A percentile compares a stretch with the other conserved stretches of the same genome.
These are phyloP conservation scores for Metarhizium rileyi DNA, from an alignment of 2,329 filamentous ascomycete genomes.

Conservation along the genomic window DNA sequence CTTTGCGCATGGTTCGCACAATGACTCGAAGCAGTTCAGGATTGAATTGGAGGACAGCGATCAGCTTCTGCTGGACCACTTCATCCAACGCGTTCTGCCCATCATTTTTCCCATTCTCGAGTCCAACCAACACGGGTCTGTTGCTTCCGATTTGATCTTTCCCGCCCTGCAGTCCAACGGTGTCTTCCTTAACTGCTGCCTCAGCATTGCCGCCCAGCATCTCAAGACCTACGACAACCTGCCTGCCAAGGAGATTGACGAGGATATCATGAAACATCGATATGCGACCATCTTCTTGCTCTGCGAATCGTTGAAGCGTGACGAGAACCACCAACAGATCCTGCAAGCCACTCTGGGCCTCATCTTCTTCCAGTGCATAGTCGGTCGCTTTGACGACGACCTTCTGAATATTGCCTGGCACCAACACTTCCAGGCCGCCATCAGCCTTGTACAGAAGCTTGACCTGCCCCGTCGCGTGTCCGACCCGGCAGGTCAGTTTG, in stretches of 20 bases:
- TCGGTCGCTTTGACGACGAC: constrained; percentile 74
- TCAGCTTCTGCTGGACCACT: constrained; percentile 79
- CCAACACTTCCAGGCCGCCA: constrained; percentile 89
- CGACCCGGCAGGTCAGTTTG: constrained; percentile 39
- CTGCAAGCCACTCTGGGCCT: constrained; percentile 87
- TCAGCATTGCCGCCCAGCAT: constrained; percentile 88
- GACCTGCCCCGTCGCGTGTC: constrained; percentile 63
- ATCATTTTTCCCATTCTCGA: constrained; percentile 89
- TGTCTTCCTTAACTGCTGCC: constrained; percentile 88
- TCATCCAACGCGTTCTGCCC: constrained; percentile 77
- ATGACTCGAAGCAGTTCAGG: constrained; percentile 55
- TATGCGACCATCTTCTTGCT: constrained; percentile 80
- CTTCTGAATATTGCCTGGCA: constrained; percentile 93
- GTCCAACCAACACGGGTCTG: constrained; percentile 75
- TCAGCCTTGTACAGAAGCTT: constrained; percentile 75
- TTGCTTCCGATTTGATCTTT: constrained; percentile 72
- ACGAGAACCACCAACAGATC: constrained; percentile 77
- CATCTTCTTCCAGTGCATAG: constrained; percentile 93
- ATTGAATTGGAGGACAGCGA: constrained; percentile 84
- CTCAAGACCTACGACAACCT: constrained; percentile 63
- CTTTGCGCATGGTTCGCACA: constrained; percentile 59
- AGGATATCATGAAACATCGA: constrained; percentile 86
- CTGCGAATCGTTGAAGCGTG: constrained; percentile 69
- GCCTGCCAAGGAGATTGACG: constrained; percentile 65
- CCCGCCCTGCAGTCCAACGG: constrained; percentile 86